Evolutionary conservation across 192 early-diverging fungal genomes (phyloP).

Genomic region (Backusella psychrophila): DNA sequence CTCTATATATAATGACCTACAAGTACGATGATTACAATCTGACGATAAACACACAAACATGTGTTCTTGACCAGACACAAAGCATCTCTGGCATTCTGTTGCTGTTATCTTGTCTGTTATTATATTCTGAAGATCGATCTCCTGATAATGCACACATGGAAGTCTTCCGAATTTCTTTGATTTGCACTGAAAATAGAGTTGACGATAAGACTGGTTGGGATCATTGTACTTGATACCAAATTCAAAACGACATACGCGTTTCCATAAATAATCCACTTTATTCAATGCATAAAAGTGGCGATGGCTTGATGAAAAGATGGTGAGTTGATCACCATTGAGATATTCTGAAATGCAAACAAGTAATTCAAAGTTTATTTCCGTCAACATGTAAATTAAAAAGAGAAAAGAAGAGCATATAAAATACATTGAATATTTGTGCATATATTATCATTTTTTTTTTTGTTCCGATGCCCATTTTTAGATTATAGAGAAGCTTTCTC

Average conservation of each 20-base stretch:
- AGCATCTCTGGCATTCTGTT: not conserved
- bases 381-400: not conserved
- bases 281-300: not conserved
- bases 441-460: not conserved
- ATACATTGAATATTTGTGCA: no score
- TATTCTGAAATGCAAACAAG: conserved; percentile 5
- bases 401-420: not conserved
- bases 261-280: conserved; percentile 16
- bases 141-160: conserved; percentile 1
- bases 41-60: not conserved
- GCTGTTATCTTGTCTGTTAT: not conserved
- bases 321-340: not conserved
- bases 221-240: conserved; percentile 13
- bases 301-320: not conserved
- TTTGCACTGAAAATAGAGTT: not conserved
- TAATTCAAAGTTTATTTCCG: conserved; percentile 6
- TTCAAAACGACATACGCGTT: conserved; percentile 5
- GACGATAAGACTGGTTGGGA: not conserved
- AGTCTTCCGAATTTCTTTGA: not conserved
- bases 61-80: not conserved
- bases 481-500: no score
- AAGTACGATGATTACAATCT: not conserved
- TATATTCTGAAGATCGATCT: not conserved
- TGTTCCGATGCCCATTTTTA: not conserved
- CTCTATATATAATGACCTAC: conserved; percentile 6